Evolutionary conservation across 345 rosid species (phyloP), one percentile per base, ranked within the genome.

Genomic region (Punica granatum): DNA sequence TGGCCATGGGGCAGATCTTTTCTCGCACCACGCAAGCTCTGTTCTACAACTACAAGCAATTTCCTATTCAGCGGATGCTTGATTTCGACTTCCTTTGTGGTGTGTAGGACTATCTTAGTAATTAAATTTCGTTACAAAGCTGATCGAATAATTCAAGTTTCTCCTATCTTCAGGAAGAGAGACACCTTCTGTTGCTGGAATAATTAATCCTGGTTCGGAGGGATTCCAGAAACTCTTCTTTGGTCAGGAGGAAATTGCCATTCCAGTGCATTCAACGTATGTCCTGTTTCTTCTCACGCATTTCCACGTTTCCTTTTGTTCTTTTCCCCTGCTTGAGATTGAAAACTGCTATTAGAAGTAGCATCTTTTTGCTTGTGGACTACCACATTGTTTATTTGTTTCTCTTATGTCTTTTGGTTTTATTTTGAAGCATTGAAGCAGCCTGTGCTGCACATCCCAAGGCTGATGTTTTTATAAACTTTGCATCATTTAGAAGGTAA

Each of bases 1-100:
- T 93, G 98, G 94, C 98, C 11, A 90, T 97, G 19, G 98, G 98
- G 64, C 98, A 93, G 70, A 83, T 90, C 26, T 93, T 93, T 75
- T 93, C 98, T 16, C 79, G 82, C 41, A 84, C 84, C 42, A 93
- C 98, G 7, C 97, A 93, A 70, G 94, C 98, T 12, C 73, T 89
- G 68, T 90, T 93, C 81, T 93, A 93, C 74, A 93, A 93, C 69
- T 93, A 90, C 74, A 93, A 93, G 88, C 98, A 88, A 77, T 92
- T 90, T 64, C 98, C 98, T 1, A 82, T 93, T 69, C 98, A 93
- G 71, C 92, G 98, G 73, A 93, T 93, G 98, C 98, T 93, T 76
- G 98, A 93, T 85, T 93, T 93, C 66, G 98, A 93, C 80, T 93
- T 93, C 81, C 96, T 93, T 53, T 93, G 98, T 44, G 98, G 98